Conservation (phyloP, 164 flowering plant species). For the Stephania japonica region DNA sequence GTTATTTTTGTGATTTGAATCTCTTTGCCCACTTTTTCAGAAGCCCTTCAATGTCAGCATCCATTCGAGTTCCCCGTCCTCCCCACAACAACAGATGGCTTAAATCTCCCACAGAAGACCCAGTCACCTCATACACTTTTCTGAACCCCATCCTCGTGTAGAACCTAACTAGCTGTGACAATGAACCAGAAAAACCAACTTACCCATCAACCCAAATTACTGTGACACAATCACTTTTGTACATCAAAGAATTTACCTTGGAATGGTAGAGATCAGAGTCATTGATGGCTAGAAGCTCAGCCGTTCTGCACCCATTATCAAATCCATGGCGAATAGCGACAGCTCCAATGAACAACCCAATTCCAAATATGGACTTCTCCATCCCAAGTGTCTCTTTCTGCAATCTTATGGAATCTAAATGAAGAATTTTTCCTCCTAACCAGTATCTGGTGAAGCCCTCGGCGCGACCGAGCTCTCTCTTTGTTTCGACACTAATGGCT, state of each 20-base stretch:
- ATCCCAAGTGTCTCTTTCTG: conserved; percentile 57
- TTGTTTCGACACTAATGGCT: conserved; percentile 51
- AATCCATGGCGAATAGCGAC: conserved; percentile 77
- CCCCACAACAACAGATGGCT: conserved; percentile 82
- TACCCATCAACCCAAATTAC: not conserved
- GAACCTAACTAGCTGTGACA: conserved; percentile 68
- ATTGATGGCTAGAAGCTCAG: conserved; percentile 85
- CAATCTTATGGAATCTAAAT: conserved; percentile 75
- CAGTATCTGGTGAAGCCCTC: conserved; percentile 75
- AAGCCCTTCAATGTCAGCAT: conserved; percentile 62
- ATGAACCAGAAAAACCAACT: not conserved
- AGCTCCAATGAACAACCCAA: conserved; percentile 84
- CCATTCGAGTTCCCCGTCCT: conserved; percentile 81
- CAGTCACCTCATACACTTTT: conserved; percentile 63
- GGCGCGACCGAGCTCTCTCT: conserved; percentile 72
- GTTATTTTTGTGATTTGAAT: conserved; percentile 35
- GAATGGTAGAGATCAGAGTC: conserved; percentile 80
- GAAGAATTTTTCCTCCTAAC: conserved; percentile 66
- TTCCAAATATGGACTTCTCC: conserved; percentile 80
- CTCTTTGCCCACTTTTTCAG: conserved; percentile 63
- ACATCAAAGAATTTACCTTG: conserved; percentile 39
- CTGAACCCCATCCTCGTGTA: conserved; percentile 80
- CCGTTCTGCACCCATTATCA: conserved; percentile 65
- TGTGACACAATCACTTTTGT: no score
- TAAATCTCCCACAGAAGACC: conserved; percentile 52